Evolutionary conservation across 106 monocot genomes (phyloP).

Genomic region (Acorus gramineus): DNA sequence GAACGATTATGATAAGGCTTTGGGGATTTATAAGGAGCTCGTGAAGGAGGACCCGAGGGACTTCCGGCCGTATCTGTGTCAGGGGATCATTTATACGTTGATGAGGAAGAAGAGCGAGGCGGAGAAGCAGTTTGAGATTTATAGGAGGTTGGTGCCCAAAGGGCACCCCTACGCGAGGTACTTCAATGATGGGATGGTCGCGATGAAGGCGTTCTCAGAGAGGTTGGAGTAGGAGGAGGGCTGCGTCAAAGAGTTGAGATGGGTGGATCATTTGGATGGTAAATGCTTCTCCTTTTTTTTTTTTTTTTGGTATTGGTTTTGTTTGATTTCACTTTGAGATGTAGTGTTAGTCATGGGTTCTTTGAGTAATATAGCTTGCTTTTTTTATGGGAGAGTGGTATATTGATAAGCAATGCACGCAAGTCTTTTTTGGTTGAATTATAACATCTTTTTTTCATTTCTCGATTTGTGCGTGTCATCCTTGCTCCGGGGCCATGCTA

Average conservation of each 20-base stretch:
- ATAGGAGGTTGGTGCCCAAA: conserved; percentile 54
- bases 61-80: conserved; percentile 76
- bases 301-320: no score
- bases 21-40: conserved; percentile 57
- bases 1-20: conserved; percentile 45
- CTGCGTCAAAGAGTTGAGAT: conserved; percentile 24
- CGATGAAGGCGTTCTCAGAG: conserved; percentile 51
- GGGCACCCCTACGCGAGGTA: conserved; percentile 55
- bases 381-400: no score
- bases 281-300: no score
- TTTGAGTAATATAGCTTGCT: no score
- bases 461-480: no score
- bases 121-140: conserved; percentile 70
- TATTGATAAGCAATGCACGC: no score
- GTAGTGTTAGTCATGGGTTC: no score
- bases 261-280: no score
- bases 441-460: no score
- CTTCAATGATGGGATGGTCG: conserved; percentile 57
- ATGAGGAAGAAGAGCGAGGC: conserved; percentile 62
- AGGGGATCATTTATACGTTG: conserved; percentile 63
- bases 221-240: conserved; percentile 29
- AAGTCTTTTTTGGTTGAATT: no score
- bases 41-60: conserved; percentile 67
- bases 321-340: no score
- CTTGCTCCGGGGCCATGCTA: no score